Evolutionary conservation across 306 rosid genomes (phyloP), one percentile per base, ranked within the genome.

Genomic region (Senna siamea): DNA sequence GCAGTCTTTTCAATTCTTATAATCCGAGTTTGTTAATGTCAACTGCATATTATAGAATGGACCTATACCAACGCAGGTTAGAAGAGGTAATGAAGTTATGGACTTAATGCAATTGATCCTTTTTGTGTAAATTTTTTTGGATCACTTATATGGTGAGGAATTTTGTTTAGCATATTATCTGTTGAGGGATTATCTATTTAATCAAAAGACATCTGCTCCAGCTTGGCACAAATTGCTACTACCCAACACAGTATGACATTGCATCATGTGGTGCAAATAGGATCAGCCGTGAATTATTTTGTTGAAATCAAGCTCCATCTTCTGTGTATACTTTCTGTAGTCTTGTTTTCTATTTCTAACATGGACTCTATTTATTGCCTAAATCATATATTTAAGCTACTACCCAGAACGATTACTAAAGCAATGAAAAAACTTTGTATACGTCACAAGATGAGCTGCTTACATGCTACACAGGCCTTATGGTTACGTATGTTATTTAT

Each of bases 1-100:
- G 88, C 95, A 89, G 97, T 59, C 93, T 94, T 76, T 94, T 91
- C 86, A 84, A 73, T 48, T 94, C 97, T 20, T 91, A 87, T 46
- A 71, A 94, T 87, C 98, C 97, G 56, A 84, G 70, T 81, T 57
- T 81, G 86, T 83, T 94, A 91, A 91, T 94, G 98, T 94, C 95
- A 80, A 94, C 90, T 30, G 95, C 97, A 28, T 83, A 91, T 69
- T 83, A 91, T 66, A 85, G 93, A 84, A 89, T 88, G 76, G 93
- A 94, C 85, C 88, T 91, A 35, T 91, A 94, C 89, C 90, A 85
- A 75, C 84, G 81, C 28, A 81, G 23, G 41, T 83, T 94, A 70
- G 96, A 94, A 78, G 90, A 91, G 98, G 96, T 91, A 86, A 53
- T 17, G 7, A 54, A 62, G 37, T 62, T 75, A 37, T 52, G 65